Percentiles rank a stretch among this genome's conserved stretches.
Evolutionary conservation across 805 yeast species (phyloP).

Genomic region (Pichia membranifaciens): DNA sequence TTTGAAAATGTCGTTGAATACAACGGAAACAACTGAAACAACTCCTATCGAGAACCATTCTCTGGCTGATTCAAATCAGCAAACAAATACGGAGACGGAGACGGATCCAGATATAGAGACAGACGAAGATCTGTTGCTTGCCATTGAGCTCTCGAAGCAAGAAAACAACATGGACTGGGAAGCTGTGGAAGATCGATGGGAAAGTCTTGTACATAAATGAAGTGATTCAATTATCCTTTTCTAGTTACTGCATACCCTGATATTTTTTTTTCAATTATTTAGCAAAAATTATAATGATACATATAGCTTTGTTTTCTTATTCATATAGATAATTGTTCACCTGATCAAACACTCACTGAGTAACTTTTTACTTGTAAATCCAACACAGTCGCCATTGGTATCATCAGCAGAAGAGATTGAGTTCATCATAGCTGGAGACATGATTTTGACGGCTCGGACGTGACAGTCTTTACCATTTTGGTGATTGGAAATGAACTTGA

Average conservation of each 20-base stretch:
- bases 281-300: not conserved
- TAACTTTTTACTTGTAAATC: conserved; percentile 30
- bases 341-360: conserved; percentile 31
- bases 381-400: conserved; percentile 22
- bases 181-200: conserved; percentile 10
- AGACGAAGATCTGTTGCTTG: conserved; percentile 15
- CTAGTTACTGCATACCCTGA: not conserved
- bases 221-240: too few relatives aligned
- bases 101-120: not conserved
- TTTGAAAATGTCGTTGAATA: not conserved
- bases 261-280: not conserved
- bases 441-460: conserved; percentile 64
- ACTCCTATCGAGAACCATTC: not conserved
- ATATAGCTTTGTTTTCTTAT: too few relatives aligned
- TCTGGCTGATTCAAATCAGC: too few relatives aligned
- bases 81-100: not conserved
- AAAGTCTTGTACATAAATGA: not conserved
- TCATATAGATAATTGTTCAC: conserved; percentile 8
- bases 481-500: conserved; percentile 68
- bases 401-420: conserved; percentile 21
- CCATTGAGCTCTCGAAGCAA: conserved; percentile 13
- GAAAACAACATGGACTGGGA: conserved; percentile 12
- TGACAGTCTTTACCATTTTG: conserved; percentile 97
- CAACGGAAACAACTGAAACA: not conserved
- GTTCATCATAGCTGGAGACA: conserved; percentile 34